Conservation (phyloP, 768 basidiomycete species). For the Leucocoprinus sp. region DNA sequence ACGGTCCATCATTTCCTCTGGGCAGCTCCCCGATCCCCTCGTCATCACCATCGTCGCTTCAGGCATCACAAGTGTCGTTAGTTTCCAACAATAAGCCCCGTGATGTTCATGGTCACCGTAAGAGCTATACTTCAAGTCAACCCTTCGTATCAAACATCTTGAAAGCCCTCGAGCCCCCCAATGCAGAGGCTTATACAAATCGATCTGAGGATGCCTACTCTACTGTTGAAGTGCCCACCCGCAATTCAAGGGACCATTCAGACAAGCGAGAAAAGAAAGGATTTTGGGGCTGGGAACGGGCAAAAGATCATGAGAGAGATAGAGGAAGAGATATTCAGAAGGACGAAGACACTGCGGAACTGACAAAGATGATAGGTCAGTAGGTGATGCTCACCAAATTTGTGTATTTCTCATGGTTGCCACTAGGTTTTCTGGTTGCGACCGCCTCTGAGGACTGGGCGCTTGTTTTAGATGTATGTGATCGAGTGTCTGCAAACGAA, state of each 20-base stretch:
- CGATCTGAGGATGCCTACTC: conserved; percentile 25
- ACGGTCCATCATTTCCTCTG: background rate
- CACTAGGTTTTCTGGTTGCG: conserved; percentile 63
- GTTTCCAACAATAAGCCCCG: background rate
- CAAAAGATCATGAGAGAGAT: conserved; percentile 33
- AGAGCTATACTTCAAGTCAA: conserved; percentile 19
- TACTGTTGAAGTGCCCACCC: conserved; percentile 17
- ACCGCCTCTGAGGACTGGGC: conserved; percentile 78
- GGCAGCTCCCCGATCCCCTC: background rate
- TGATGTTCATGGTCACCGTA: conserved; percentile 11
- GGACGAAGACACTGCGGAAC: conserved; percentile 42
- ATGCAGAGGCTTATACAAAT: conserved; percentile 10
- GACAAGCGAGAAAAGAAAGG: conserved; percentile 46
- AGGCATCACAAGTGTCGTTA: conserved; percentile 13
- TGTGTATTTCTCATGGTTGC: background rate
- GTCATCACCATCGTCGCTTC: conserved; percentile 4
- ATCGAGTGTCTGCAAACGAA: conserved; percentile 68
- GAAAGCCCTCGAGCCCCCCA: conserved; percentile 51
- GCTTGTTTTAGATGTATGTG: conserved; percentile 79
- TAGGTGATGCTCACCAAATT: background rate
- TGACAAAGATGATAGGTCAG: conserved; percentile 68
- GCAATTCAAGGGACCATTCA: conserved; percentile 12
- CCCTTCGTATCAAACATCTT: conserved; percentile 48
- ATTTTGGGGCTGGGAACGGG: conserved; percentile 42
- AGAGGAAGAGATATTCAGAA: conserved; percentile 20